A percentile compares a stretch with the other conserved stretches of the same genome.
phyloP scores from a whole-genome alignment of 768 basidiomycete species.

The Coprinopsis sp. region DNA sequence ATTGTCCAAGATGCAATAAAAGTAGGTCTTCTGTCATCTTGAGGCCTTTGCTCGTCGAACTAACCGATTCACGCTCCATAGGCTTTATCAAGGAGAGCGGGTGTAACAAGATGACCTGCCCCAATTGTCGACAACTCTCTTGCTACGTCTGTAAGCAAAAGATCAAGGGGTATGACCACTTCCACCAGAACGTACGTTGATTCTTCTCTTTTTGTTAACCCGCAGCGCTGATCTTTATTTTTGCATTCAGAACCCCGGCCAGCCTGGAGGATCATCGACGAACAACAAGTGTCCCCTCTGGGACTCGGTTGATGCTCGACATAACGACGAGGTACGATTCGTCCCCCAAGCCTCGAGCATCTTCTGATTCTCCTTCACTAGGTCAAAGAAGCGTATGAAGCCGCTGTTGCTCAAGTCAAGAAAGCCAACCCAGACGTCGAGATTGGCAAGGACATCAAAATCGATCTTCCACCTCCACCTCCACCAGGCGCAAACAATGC shows the following conservation, averaged over 20 bases:
- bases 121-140: slow-evolving; percentile 64
- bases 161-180: slow-evolving; percentile 77
- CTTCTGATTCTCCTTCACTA: slow-evolving; percentile 20
- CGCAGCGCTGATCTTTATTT: slow-evolving; percentile 4
- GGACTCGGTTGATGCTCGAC: slow-evolving; percentile 63
- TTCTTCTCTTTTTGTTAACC: slow-evolving; percentile 1
- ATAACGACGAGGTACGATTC: slow-evolving; percentile 54
- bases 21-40: slow-evolving; percentile 31
- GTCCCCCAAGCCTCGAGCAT: background rate
- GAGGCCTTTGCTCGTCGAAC: background rate
- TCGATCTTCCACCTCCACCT: slow-evolving; percentile 49
- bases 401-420: slow-evolving; percentile 60
- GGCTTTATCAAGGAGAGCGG: slow-evolving; percentile 79
- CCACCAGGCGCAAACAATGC: background rate
- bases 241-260: slow-evolving; percentile 12
- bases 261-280: slow-evolving; percentile 17
- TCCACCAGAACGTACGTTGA: slow-evolving; percentile 40
- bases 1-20: slow-evolving; percentile 84
- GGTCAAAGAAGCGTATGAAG: slow-evolving; percentile 67
- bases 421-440: slow-evolving; percentile 58
- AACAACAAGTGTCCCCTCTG: slow-evolving; percentile 51
- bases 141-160: slow-evolving; percentile 82
- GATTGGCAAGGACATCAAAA: slow-evolving; percentile 47
- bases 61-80: slow-evolving; percentile 21
- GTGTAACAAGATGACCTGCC: slow-evolving; percentile 91